A percentile compares a stretch with the other conserved stretches of the same genome.
Conservation (phyloP, 352 stramenopile genomes). For the Phytopythium vexans region DNA sequence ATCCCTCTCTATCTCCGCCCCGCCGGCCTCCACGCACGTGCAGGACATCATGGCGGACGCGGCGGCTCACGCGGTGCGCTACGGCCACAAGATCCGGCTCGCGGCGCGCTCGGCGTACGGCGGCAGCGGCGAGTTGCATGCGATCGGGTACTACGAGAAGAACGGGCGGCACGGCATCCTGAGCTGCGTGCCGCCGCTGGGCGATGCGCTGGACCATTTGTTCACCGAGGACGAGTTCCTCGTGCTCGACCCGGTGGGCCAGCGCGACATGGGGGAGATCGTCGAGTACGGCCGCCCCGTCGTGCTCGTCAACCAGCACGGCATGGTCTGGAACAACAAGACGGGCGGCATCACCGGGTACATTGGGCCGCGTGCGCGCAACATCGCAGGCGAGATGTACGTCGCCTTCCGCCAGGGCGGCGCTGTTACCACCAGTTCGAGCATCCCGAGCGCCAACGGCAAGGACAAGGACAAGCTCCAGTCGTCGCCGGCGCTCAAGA, state of each 20-base stretch:
- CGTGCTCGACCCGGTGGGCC: slow-evolving; percentile 60
- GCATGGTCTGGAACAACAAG: slow-evolving; percentile 89
- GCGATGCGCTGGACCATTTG: slow-evolving; percentile 54
- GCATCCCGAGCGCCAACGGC: slow-evolving; percentile 7
- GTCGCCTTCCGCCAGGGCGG: slow-evolving; percentile 47
- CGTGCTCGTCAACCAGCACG: slow-evolving; percentile 83
- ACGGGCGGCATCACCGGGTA: slow-evolving; percentile 85
- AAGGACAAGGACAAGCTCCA: slow-evolving; percentile 12
- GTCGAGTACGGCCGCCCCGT: slow-evolving; percentile 74
- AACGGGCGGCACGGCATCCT: slow-evolving; percentile 82
- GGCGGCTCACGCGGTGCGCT: slow-evolving; percentile 42
- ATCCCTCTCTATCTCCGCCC: neutral
- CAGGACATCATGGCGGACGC: slow-evolving; percentile 21
- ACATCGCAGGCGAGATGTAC: slow-evolving; percentile 73
- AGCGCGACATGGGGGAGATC: slow-evolving; percentile 32
- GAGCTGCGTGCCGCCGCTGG: slow-evolving; percentile 77
- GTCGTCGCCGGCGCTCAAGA: neutral
- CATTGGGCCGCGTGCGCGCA: slow-evolving; percentile 61
- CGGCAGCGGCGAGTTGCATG: slow-evolving; percentile 13
- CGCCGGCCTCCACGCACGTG: neutral
- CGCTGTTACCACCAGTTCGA: slow-evolving; percentile 4
- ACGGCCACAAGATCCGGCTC: slow-evolving; percentile 70
- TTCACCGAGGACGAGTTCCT: slow-evolving; percentile 85
- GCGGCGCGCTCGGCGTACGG: slow-evolving; percentile 53
- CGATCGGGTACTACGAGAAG: slow-evolving; percentile 86